Evolutionary conservation across 179 eudicot species (phyloP).

Genomic region (Sideroxylon spinosum): DNA sequence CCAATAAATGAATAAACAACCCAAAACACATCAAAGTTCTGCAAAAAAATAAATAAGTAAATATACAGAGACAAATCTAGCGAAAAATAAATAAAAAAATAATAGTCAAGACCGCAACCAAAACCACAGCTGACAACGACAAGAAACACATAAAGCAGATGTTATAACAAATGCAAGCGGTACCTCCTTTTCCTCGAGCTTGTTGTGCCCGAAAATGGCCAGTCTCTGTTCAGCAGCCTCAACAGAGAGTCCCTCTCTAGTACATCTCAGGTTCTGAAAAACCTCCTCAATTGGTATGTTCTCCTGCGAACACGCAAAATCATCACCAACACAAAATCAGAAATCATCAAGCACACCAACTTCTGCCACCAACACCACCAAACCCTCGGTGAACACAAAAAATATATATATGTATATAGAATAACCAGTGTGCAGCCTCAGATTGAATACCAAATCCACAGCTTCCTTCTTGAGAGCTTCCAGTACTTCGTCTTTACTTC

Average conservation of each 20-base stretch:
- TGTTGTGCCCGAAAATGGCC: constrained; percentile 65
- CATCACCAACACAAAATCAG: neutral
- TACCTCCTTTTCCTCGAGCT: constrained; percentile 85
- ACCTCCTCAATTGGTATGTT: constrained; percentile 76
- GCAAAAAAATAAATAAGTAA: neutral
- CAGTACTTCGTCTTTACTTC: constrained; percentile 42
- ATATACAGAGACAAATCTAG: neutral
- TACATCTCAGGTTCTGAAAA: constrained; percentile 75
- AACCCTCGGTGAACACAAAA: neutral
- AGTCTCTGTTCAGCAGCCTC: constrained; percentile 65
- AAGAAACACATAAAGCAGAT: neutral
- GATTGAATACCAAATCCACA: constrained; percentile 48
- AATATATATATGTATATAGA: too few species aligned
- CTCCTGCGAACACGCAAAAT: constrained; percentile 42
- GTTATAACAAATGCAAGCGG: neutral
- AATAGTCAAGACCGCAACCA: neutral
- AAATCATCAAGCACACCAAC: neutral
- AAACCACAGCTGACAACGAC: neutral
- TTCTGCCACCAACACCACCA: neutral
- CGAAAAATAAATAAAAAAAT: too few species aligned
- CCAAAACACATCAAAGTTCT: neutral
- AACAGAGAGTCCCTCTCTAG: constrained; percentile 53
- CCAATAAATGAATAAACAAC: neutral
- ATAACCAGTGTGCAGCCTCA: neutral
- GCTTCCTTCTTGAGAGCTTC: constrained; percentile 63